Percentiles rank a stretch among this genome's conserved stretches.
Evolutionary conservation across 208 protist genomes (phyloP).

Genomic region (Wallacemonas rigidus): DNA sequence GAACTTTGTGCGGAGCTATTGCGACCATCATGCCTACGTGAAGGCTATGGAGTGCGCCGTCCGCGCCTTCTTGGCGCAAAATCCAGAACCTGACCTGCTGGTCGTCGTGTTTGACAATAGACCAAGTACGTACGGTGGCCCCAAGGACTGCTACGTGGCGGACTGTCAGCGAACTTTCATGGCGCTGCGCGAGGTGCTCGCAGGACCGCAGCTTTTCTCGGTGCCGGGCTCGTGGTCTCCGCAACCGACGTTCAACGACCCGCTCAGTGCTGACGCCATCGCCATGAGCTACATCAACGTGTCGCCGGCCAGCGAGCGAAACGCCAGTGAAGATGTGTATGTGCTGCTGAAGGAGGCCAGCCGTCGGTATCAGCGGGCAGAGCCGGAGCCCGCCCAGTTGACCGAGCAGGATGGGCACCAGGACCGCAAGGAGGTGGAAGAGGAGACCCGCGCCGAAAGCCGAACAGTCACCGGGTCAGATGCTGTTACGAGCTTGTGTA

Average conservation of each 20-base stretch:
- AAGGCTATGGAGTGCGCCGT: conserved; percentile 28
- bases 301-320: background rate
- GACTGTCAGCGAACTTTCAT: conserved; percentile 41
- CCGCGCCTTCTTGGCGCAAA: conserved; percentile 23
- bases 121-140: conserved; percentile 21
- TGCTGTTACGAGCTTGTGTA: background rate
- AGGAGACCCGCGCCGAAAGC: too few relatives aligned
- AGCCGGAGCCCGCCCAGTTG: too few relatives aligned
- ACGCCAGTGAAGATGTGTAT: background rate
- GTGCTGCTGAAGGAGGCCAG: background rate
- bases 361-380: too few relatives aligned
- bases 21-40: conserved; percentile 35
- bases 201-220: background rate
- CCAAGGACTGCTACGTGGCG: conserved; percentile 28
- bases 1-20: conserved; percentile 50
- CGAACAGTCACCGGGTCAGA: background rate
- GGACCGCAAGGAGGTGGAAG: too few relatives aligned
- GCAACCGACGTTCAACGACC: background rate
- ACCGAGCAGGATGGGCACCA: too few relatives aligned
- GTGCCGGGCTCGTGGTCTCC: background rate
- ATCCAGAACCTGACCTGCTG: conserved; percentile 39
- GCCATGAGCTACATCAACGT: background rate
- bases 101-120: conserved; percentile 40
- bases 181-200: conserved; percentile 27
- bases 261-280: background rate